Percentiles rank a stretch among this genome's conserved stretches.
Conservation (phyloP, 2,329 filamentous ascomycete species). For the Ophiocordyceps australis region DNA sequence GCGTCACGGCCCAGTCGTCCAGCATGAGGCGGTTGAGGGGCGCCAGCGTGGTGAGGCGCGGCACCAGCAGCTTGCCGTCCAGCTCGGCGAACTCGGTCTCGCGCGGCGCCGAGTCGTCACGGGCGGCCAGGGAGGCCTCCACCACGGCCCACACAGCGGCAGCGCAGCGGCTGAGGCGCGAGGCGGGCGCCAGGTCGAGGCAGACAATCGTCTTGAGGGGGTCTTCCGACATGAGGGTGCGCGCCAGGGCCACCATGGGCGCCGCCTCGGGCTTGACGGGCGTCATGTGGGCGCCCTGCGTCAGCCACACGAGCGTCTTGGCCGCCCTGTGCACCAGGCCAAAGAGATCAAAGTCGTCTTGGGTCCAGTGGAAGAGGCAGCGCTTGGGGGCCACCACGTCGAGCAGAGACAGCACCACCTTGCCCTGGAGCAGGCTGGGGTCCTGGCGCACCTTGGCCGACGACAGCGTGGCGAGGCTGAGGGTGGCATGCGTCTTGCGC, state of each 20-base stretch:
- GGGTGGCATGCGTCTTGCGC: neutral
- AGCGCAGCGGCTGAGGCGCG: conserved; percentile 6
- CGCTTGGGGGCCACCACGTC: conserved; percentile 16
- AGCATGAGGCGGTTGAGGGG: conserved; percentile 27
- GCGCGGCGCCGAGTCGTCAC: conserved; percentile 5
- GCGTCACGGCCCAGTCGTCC: conserved; percentile 4
- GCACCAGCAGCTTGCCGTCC: conserved; percentile 19
- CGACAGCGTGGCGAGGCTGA: conserved; percentile 1
- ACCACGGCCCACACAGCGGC: conserved; percentile 3
- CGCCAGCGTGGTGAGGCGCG: conserved; percentile 21
- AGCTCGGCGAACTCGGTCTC: conserved; percentile 26
- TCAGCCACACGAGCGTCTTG: conserved; percentile 27
- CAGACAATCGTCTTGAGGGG: conserved; percentile 21
- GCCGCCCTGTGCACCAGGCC: conserved; percentile 17
- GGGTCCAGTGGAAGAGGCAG: conserved; percentile 18
- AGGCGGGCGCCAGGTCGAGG: conserved; percentile 17
- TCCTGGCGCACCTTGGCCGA: conserved; percentile 3
- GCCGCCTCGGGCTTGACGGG: conserved; percentile 16
- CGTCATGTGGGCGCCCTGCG: conserved; percentile 19
- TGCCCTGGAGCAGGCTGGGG: conserved; percentile 5
- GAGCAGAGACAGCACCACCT: conserved; percentile 25
- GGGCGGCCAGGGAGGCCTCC: conserved; percentile 8
- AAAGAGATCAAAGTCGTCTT: conserved; percentile 19
- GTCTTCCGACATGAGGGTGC: conserved; percentile 31
- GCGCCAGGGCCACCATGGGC: conserved; percentile 23